phyloP scores from a whole-genome alignment of 179 eudicot genomes.

The Nepenthes alata region DNA sequence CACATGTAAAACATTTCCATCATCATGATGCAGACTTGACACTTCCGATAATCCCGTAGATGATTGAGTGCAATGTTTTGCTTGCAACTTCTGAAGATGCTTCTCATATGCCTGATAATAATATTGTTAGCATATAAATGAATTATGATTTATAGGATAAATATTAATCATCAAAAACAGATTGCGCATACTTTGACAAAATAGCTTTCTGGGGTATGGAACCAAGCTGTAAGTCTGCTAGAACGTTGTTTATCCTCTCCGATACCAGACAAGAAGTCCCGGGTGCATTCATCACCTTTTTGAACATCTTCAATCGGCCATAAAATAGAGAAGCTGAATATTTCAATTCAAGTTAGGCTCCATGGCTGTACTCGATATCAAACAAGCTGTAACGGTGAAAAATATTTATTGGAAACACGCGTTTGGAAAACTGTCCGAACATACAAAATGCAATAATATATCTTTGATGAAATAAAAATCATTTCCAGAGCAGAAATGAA shows the following conservation, averaged over 20 bases:
- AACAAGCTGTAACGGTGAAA: background rate
- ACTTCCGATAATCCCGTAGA: slow-evolving; percentile 18
- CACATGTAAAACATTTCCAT: slow-evolving; percentile 46
- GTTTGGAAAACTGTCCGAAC: no score
- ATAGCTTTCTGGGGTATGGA: slow-evolving; percentile 75
- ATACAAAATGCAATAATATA: no score
- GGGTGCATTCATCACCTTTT: slow-evolving; percentile 83
- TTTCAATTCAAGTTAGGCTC: slow-evolving; percentile 10
- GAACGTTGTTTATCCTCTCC: slow-evolving; percentile 96
- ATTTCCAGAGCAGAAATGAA: background rate
- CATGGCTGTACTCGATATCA: background rate
- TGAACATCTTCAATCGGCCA: slow-evolving; percentile 66
- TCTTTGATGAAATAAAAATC: no score
- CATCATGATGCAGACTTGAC: slow-evolving; percentile 21
- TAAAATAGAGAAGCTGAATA: slow-evolving; percentile 71
- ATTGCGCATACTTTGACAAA: slow-evolving; percentile 43
- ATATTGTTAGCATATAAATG: background rate
- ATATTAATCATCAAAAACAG: background rate
- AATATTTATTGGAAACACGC: background rate
- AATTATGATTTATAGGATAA: background rate
- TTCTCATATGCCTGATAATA: slow-evolving; percentile 59
- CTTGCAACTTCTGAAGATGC: slow-evolving; percentile 35
- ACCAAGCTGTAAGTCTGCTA: slow-evolving; percentile 94
- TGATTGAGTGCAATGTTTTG: slow-evolving; percentile 24
- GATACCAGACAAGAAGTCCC: slow-evolving; percentile 74